Evolutionary conservation across 176 grass and related monocot genomes (phyloP), one percentile per base, ranked within the genome.

Genomic region (Puccinellia tenuiflora): DNA sequence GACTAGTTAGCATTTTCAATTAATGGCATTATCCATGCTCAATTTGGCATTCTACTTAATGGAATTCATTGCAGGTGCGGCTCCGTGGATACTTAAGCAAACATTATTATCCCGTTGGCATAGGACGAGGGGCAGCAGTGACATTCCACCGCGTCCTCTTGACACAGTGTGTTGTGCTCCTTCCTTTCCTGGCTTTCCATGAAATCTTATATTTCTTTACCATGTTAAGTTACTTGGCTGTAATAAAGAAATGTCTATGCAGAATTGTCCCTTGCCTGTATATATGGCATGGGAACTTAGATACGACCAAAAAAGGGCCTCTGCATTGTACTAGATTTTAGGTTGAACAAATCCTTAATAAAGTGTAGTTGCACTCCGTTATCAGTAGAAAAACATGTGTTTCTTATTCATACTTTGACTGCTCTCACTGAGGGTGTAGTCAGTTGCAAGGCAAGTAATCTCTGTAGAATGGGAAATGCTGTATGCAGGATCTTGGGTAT

Each of bases 111-210:
- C 89, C 80, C 72, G 15, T 90, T 93, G 96, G 96, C 80, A 63
- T 97, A 29, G 90, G 88, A 78, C 85, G 78, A 81, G 95, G 90
- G 71, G 90, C 89, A 81, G 80, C 33, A 81, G 90, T 75, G 79
- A 97, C 75, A 63, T 94, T 97, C 76, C 88, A 92, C 61, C 88
- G 90, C 12, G 50, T 94, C 69, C 86, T 92, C 34, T 78, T 97
- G 81, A 91, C 72, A 68, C 76, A 81, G 95, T 97, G 29, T 80
- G 88, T 68, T 56, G 43, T 77, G 77, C 60, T 63, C 61, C 72
- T 63, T 82, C 40, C 11, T 33, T 83, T 84, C 26, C 40, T 71
- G 62, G 35, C 17, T 94, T 88, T 57, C 28, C 33, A 3, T 80
- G 21, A 61, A 81, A 40, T 69, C 17, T 40, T 85, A 30, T 77